A percentile compares a stretch with the other conserved stretches of the same genome.
Evolutionary conservation across 1,139 yeast species (phyloP).

Genomic region (Scheffersomyces cryptocercus): DNA sequence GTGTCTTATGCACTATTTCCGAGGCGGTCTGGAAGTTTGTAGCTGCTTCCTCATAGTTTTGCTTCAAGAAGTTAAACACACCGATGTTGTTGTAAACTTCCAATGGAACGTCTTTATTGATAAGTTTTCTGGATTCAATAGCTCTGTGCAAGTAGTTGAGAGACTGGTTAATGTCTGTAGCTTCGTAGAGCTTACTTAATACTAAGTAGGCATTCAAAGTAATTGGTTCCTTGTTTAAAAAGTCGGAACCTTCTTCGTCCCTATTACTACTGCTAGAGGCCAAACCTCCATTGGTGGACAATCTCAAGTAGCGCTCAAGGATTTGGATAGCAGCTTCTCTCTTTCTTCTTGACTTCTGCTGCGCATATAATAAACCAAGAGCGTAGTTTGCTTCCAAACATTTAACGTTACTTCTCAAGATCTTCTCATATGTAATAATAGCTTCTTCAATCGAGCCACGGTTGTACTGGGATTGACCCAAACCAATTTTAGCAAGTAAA

Average conservation of each 20-base stretch:
- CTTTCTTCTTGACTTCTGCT: conserved; percentile 35
- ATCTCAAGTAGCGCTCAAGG: conserved; percentile 70
- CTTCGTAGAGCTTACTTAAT: conserved; percentile 69
- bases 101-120: conserved; percentile 55
- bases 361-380: conserved; percentile 71
- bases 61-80: conserved; percentile 73
- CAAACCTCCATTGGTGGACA: conserved; percentile 51
- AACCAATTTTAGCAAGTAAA: conserved; percentile 72
- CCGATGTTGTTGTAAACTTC: conserved; percentile 84
- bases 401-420: conserved; percentile 66
- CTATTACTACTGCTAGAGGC: conserved; percentile 19
- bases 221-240: conserved; percentile 58
- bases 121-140: conserved; percentile 49
- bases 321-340: conserved; percentile 58
- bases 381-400: conserved; percentile 76
- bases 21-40: conserved; percentile 53
- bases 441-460: conserved; percentile 83
- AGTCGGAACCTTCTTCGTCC: conserved; percentile 26
- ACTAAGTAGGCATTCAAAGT: conserved; percentile 68
- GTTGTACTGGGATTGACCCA: conserved; percentile 81
- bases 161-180: conserved; percentile 57
- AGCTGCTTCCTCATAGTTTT: conserved; percentile 48
- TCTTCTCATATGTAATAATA: conserved; percentile 75
- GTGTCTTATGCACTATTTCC: conserved; percentile 17
- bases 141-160: conserved; percentile 59